Conservation (phyloP, 371 early-diverging fungal genomes). For the Mortierella sp. region DNA sequence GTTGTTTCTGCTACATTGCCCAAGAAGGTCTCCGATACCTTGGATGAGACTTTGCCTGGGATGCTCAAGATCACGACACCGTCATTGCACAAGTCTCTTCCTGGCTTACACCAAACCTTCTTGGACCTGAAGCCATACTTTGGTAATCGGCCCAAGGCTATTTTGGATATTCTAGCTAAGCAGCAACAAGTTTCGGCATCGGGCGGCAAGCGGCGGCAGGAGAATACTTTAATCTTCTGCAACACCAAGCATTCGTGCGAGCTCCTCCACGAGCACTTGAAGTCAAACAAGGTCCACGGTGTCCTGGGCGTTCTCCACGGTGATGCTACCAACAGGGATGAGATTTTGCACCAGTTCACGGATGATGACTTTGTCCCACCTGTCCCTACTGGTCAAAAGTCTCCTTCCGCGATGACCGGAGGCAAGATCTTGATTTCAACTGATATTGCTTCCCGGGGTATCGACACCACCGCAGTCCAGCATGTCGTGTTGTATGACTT, state of each 20-base stretch:
- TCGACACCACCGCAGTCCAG: slow-evolving; percentile 92
- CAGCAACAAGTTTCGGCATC: slow-evolving; percentile 56
- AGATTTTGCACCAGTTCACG: slow-evolving; percentile 63
- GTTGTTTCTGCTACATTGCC: slow-evolving; percentile 94
- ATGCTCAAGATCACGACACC: slow-evolving; percentile 86
- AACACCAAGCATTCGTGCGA: slow-evolving; percentile 83
- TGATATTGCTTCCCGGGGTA: slow-evolving; percentile 94
- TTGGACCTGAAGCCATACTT: slow-evolving; percentile 74
- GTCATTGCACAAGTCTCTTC: slow-evolving; percentile 84
- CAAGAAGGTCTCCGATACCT: slow-evolving; percentile 73
- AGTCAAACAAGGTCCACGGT: slow-evolving; percentile 69
- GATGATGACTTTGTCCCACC: slow-evolving; percentile 36
- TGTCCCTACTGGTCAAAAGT: background rate
- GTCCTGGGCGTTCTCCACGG: slow-evolving; percentile 69
- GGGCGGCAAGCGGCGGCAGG: slow-evolving; percentile 27
- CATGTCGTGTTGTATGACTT: slow-evolving; percentile 97
- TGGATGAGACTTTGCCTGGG: slow-evolving; percentile 71
- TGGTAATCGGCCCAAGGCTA: slow-evolving; percentile 72
- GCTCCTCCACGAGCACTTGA: slow-evolving; percentile 71
- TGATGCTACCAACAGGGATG: slow-evolving; percentile 65
- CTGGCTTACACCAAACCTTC: slow-evolving; percentile 84
- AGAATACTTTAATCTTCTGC: slow-evolving; percentile 87
- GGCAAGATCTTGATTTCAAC: slow-evolving; percentile 89
- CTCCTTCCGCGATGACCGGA: slow-evolving; percentile 5
- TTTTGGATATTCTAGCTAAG: slow-evolving; percentile 82